Base-by-base conservation (phyloP, 2,329 filamentous ascomycete species). In the Xylaria sp. region DNA sequence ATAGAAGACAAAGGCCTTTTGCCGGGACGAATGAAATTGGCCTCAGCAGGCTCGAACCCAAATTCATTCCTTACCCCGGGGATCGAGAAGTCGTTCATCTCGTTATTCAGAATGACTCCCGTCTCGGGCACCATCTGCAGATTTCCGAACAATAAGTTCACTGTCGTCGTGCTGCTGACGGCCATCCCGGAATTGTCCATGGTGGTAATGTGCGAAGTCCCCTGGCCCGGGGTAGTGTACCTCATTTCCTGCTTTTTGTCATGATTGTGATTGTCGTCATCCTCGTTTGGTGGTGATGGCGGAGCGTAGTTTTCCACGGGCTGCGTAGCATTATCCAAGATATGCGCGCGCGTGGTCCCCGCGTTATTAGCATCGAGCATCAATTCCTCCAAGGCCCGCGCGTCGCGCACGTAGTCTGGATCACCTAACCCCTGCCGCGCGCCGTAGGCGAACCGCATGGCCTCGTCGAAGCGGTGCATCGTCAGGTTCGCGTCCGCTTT, bases 381-480 rank as follows among this genome's bases (percentile, higher is more conserved):
- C 2, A 82, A 74, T 1, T 81, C 74, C 75, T 97, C 88, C 67
- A 90, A n/a, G n/a, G 89, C 7, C 78, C 75, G 8, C 82, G 78
- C 53, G 94, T 79, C 31, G 86, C 85, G 0, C 81, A 96, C 85
- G 73, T 90, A 97, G 1, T 79, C 81, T 0, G 94, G 95, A 74
- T 98, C 95, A 4, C 93, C 94, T 0, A 98, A 84, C 28, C 89
- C 83, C n/a, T 87, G 83, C 60, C 93, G 88, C 70, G 90, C 80
- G 3, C 89, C 93, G 74, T 97, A 98, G 2, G 87, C 93, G 75
- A 96, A 98, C 21, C 92, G 86, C 79, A 97, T 92, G 12, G 93
- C 90, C 80, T 98, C 95, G 72, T 92, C 87, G 67, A 97, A 84
- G 14, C 91, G 87, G 77, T 98, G 95, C 0, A 89, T 89, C 38